These are phyloP conservation scores for Ormosia semicastrata DNA, from an alignment of 306 rosid species.

Conservation along the genomic window DNA sequence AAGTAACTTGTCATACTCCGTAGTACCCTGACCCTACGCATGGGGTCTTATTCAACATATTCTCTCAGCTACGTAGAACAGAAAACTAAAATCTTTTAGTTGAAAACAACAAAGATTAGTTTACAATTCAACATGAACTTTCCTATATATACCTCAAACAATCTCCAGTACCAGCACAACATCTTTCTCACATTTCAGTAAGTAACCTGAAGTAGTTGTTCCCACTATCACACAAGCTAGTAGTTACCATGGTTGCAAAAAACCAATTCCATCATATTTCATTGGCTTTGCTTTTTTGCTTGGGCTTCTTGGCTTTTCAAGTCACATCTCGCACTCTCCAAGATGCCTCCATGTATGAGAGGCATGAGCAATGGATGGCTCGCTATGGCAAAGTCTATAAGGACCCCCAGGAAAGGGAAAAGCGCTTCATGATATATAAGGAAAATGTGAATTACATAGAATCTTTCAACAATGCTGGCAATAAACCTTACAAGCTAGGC, in stretches of 20 bases:
- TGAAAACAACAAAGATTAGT: neutral
- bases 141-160: conserved; percentile 8
- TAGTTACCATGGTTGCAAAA: conserved; percentile 29
- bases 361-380: conserved; percentile 42
- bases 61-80: neutral
- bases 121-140: neutral
- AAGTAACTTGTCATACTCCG: neutral
- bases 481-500: conserved; percentile 38
- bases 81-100: neutral
- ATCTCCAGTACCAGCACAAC: neutral
- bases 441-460: conserved; percentile 37
- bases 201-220: neutral
- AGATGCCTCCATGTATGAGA: conserved; percentile 32
- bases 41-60: neutral
- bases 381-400: conserved; percentile 23
- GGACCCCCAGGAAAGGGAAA: conserved; percentile 11
- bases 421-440: conserved; percentile 24
- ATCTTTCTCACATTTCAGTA: neutral
- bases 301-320: conserved; percentile 25
- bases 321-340: conserved; percentile 40
- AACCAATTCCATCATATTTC: neutral
- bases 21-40: neutral
- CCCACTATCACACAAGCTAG: neutral
- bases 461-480: conserved; percentile 22
- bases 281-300: conserved; percentile 26